phyloP scores from a whole-genome alignment of 2,329 filamentous ascomycete species.

The Metarhizium anisopliae region DNA sequence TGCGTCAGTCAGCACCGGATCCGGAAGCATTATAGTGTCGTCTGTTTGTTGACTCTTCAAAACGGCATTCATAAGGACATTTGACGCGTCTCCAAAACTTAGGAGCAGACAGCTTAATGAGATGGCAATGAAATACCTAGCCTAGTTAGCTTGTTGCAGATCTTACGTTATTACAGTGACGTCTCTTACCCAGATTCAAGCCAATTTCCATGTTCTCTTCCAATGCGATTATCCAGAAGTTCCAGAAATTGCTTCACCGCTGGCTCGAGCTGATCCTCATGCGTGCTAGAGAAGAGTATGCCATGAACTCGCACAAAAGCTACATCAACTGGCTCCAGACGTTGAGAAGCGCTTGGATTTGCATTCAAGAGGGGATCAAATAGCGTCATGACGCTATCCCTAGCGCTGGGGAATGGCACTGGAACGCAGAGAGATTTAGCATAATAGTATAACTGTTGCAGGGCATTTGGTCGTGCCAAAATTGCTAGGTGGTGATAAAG shows the following conservation, averaged over 20 bases:
- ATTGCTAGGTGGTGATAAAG: slow-evolving; percentile 87
- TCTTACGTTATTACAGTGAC: no score
- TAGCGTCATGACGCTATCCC: slow-evolving; percentile 61
- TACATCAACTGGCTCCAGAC: slow-evolving; percentile 37
- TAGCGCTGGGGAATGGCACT: slow-evolving; percentile 57
- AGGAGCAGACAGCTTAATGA: no score
- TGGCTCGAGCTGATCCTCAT: slow-evolving; percentile 38
- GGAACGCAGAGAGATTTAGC: slow-evolving; percentile 60
- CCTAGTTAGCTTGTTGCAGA: no score
- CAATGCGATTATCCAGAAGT: slow-evolving; percentile 49
- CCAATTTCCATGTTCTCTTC: slow-evolving; percentile 38
- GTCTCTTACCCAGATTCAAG: slow-evolving; percentile 32
- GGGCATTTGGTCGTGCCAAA: slow-evolving; percentile 56
- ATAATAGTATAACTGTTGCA: slow-evolving; percentile 68
- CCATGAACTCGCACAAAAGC: slow-evolving; percentile 57
- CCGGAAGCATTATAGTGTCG: no score
- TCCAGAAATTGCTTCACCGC: slow-evolving; percentile 42
- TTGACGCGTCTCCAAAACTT: no score
- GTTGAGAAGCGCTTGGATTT: slow-evolving; percentile 10
- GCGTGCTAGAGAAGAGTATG: slow-evolving; percentile 48
- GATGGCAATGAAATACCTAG: no score
- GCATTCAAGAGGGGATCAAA: slow-evolving; percentile 47
- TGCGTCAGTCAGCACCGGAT: no score
- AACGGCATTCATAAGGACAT: no score
- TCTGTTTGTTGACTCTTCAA: no score